Evolutionary conservation across 352 stramenopile species (phyloP).

Genomic region (Thalassiosira livingstoniorum): DNA sequence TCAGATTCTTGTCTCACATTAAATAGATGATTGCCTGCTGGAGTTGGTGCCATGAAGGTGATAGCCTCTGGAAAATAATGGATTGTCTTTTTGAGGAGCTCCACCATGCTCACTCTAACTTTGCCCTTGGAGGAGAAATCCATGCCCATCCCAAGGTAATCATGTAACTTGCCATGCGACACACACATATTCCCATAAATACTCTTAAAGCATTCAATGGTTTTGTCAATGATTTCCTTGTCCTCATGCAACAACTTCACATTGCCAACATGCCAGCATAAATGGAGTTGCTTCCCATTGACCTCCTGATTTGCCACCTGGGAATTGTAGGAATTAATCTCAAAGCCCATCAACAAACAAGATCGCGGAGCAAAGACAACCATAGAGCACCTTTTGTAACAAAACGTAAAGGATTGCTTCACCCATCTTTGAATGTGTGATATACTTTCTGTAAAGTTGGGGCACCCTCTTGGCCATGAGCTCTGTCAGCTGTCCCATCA

Average conservation of each 20-base stretch:
- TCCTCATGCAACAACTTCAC: not conserved
- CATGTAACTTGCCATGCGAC: not conserved
- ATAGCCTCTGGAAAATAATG: not conserved
- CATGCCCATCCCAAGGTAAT: too few relatives aligned
- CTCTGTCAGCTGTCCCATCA: constrained; percentile 7
- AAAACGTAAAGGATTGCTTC: not conserved
- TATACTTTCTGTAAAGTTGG: not conserved
- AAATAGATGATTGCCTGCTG: not conserved
- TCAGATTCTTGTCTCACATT: not conserved
- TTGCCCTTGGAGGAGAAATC: not conserved
- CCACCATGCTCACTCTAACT: not conserved
- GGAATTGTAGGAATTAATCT: too few relatives aligned
- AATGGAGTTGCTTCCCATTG: not conserved
- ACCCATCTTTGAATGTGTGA: not conserved
- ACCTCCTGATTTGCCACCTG: not conserved
- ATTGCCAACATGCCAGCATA: not conserved
- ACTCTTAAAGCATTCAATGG: not conserved
- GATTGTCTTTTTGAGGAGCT: not conserved
- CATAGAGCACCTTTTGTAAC: not conserved
- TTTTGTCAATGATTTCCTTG: not conserved
- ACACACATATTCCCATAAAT: not conserved
- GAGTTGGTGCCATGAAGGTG: not conserved
- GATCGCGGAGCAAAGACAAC: not conserved
- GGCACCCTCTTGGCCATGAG: not conserved
- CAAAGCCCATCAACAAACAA: not conserved